phyloP scores from a whole-genome alignment of 2,329 filamentous ascomycete species.

The Botryotinia calthae region DNA sequence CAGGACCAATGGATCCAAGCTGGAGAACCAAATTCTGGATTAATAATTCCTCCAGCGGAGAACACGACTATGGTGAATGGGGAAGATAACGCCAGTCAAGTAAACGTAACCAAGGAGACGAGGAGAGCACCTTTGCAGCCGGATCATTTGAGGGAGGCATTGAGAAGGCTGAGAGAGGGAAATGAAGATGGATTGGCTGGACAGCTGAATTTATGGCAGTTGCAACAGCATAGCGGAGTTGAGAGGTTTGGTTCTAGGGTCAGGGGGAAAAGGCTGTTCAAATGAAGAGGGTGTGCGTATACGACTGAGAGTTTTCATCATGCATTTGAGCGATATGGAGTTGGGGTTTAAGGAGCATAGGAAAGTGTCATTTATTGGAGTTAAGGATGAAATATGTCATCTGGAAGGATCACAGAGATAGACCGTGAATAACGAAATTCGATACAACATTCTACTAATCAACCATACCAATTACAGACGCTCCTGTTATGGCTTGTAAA shows the following conservation, averaged over 20 bases:
- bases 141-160: constrained; percentile 72
- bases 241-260: constrained; percentile 50
- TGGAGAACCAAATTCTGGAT: constrained; percentile 56
- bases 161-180: constrained; percentile 63
- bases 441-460: not conserved
- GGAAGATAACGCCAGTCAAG: constrained; percentile 31
- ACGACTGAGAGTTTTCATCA: not conserved
- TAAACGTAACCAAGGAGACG: constrained; percentile 39
- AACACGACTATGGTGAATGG: constrained; percentile 21
- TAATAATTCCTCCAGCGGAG: constrained; percentile 44
- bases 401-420: not conserved
- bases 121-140: constrained; percentile 62
- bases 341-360: not conserved
- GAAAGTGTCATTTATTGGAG: not conserved
- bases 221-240: constrained; percentile 57
- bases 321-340: constrained; percentile 12
- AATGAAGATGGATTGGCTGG: constrained; percentile 60
- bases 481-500: not conserved
- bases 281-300: constrained; percentile 25
- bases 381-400: constrained; percentile 41
- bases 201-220: constrained; percentile 58
- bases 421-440: not conserved
- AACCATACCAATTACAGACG: not conserved
- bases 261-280: constrained; percentile 37
- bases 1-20: constrained; percentile 68